Evolutionary conservation across 345 rosid species (phyloP).

Genomic region (Hibiscus trionum): DNA sequence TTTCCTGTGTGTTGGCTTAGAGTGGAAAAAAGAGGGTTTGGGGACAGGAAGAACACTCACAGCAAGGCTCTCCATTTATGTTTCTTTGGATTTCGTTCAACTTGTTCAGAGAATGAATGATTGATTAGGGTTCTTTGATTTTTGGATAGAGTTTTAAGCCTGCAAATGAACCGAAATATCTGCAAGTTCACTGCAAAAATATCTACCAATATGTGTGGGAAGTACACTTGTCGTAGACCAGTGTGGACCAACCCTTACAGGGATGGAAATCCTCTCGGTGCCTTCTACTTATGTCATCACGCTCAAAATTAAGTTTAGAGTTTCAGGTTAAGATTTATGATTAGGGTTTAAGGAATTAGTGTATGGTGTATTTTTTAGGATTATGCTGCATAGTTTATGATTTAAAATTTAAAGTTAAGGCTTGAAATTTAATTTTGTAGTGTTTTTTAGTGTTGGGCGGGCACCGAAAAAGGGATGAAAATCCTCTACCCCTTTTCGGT

Average conservation of each 20-base stretch:
- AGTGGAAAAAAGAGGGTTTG: conserved; percentile 22
- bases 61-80: conserved; percentile 25
- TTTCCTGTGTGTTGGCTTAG: conserved; percentile 11
- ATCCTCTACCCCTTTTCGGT: no score
- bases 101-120: neutral
- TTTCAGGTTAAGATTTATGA: no score
- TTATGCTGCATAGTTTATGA: no score
- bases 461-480: no score
- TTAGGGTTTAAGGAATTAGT: no score
- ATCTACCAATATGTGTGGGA: neutral
- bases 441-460: no score
- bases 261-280: no score
- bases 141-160: neutral
- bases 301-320: no score
- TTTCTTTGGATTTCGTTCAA: neutral
- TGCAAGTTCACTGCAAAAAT: conserved; percentile 5
- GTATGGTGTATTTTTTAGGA: no score
- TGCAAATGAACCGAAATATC: conserved; percentile 5
- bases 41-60: conserved; percentile 13
- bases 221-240: neutral
- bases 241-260: neutral
- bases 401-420: no score
- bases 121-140: neutral
- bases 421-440: no score
- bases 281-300: no score